Evolutionary conservation across 1,284 basidiomycete genomes (phyloP).

Genomic region (Anthracocystis walkeri): DNA sequence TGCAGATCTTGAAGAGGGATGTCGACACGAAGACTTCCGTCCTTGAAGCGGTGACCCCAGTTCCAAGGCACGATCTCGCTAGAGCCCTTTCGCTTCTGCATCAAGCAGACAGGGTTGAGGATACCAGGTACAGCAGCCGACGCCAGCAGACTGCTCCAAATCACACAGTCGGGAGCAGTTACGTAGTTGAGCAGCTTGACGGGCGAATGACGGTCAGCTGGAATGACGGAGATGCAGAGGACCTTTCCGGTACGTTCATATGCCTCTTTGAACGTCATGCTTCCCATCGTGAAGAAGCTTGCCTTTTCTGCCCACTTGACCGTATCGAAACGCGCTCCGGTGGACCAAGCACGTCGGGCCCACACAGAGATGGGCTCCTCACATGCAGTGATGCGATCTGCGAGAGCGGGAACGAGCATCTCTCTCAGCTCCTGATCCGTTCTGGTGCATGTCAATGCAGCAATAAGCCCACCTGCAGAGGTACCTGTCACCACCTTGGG

Average conservation of each 20-base stretch:
- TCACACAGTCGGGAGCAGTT: conserved; percentile 86
- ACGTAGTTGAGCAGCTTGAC: conserved; percentile 96
- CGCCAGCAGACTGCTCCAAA: conserved; percentile 72
- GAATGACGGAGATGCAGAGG: conserved; percentile 94
- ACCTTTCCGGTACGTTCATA: conserved; percentile 89
- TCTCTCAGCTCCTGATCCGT: conserved; percentile 87
- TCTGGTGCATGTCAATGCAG: conserved; percentile 81
- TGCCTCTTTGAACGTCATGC: conserved; percentile 94
- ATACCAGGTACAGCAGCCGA: conserved; percentile 68
- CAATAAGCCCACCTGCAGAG: conserved; percentile 85
- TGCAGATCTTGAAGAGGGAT: conserved; percentile 93
- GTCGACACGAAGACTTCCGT: conserved; percentile 76
- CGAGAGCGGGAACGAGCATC: conserved; percentile 73
- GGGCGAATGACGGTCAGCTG: conserved; percentile 87
- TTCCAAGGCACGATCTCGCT: conserved; percentile 91
- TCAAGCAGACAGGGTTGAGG: conserved; percentile 78
- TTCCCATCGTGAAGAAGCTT: conserved; percentile 91
- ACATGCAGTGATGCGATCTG: conserved; percentile 89
- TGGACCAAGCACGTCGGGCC: conserved; percentile 83
- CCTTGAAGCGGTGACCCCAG: conserved; percentile 76
- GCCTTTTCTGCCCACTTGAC: conserved; percentile 82
- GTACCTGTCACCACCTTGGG: conserved; percentile 91
- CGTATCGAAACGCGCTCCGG: conserved; percentile 93
- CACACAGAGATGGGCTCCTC: conserved; percentile 78
- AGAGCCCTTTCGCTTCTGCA: conserved; percentile 85